Evolutionary conservation across 2,329 filamentous ascomycete genomes (phyloP).

Genomic region (Endoconidiophora laricicola): DNA sequence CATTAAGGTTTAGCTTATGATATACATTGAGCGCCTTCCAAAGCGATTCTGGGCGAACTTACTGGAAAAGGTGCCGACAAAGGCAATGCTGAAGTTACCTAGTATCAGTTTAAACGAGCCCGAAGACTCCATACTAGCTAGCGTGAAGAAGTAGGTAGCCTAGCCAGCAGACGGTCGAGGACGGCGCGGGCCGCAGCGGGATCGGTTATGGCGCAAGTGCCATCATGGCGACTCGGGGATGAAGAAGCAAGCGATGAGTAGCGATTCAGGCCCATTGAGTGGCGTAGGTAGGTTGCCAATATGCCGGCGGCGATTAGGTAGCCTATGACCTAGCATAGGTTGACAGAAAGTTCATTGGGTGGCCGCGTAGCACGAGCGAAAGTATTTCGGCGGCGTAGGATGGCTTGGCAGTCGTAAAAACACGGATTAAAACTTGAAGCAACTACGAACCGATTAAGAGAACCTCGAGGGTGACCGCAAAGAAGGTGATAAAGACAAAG

Average conservation of each 20-base stretch:
- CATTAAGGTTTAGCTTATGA: conserved; percentile 23
- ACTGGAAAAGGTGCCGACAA: conserved; percentile 26
- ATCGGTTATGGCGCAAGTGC: conserved; percentile 15
- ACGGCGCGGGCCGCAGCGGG: conserved; percentile 15
- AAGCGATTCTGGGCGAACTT: conserved; percentile 27
- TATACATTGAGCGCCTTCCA: conserved; percentile 28
- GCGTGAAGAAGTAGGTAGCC: conserved; percentile 30
- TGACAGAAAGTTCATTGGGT: conserved; percentile 26
- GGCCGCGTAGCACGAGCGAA: conserved; percentile 26
- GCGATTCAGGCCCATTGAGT: conserved; percentile 24
- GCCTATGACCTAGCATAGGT: conserved; percentile 28
- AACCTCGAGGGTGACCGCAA: conserved; percentile 20
- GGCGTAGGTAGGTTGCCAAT: conserved; percentile 24
- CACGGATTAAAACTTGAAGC: conserved; percentile 14
- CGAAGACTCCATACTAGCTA: conserved; percentile 24
- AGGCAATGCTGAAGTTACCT: conserved; percentile 27
- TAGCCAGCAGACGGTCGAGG: conserved; percentile 14
- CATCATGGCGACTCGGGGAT: conserved; percentile 25
- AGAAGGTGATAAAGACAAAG: conserved; percentile 21
- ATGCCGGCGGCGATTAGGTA: conserved; percentile 27
- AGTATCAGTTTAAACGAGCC: conserved; percentile 27
- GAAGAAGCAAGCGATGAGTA: conserved; percentile 20
- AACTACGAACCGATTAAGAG: conserved; percentile 30
- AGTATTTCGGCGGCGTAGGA: conserved; percentile 29
- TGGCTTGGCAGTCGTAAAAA: conserved; percentile 28